These are phyloP conservation scores for Aspergillus bombycis DNA, from an alignment of 2,329 filamentous ascomycete species.

Conservation along the genomic window DNA sequence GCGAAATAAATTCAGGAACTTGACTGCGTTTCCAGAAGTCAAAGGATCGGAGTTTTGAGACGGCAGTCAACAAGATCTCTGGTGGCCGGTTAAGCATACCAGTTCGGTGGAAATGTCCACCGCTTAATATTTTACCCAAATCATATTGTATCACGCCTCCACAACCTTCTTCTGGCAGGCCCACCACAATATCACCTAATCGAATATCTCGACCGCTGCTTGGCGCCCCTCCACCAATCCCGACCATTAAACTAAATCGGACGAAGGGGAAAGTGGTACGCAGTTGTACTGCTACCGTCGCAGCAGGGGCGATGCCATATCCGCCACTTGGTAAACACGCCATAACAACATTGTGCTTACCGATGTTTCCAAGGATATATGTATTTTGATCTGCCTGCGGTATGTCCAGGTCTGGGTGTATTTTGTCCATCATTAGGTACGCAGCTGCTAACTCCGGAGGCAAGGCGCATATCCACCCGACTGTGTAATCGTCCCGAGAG, in stretches of 20 bases:
- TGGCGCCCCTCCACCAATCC: conserved; percentile 19
- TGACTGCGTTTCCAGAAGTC: too few species aligned
- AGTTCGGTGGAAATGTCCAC: conserved; percentile 16
- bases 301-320: conserved; percentile 11
- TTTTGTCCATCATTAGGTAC: background rate
- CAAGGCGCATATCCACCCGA: background rate
- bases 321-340: conserved; percentile 6
- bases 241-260: conserved; percentile 8
- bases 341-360: conserved; percentile 10
- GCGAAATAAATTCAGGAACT: too few species aligned
- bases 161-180: conserved; percentile 1
- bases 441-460: background rate
- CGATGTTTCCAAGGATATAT: conserved; percentile 6
- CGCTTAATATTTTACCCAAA: conserved; percentile 18
- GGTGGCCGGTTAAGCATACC: conserved; percentile 20
- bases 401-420: background rate
- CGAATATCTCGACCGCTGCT: conserved; percentile 15
- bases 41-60: too few species aligned
- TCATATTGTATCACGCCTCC: conserved; percentile 27
- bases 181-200: conserved; percentile 4
- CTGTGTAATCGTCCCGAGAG: background rate
- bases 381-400: background rate
- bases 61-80: background rate
- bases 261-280: too few species aligned
- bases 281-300: background rate